Base-by-base conservation (phyloP, 2,329 filamentous ascomycete genomes). In the Thelonectria olida region DNA sequence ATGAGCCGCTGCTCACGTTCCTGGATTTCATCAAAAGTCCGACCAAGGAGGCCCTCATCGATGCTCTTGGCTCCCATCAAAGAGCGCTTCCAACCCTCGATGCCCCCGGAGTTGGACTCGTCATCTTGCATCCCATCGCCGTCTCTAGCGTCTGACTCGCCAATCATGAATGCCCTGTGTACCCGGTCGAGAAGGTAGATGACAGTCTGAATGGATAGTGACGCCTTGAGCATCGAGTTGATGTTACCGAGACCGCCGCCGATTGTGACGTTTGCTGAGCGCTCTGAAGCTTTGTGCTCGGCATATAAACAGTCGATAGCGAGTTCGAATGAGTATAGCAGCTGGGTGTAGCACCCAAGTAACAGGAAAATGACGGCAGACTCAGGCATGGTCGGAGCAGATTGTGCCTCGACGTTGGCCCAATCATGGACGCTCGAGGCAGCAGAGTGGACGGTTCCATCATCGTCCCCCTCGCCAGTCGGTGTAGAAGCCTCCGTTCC, bases 281-380 rank as follows among this genome's bases (percentile, higher is more conserved):
- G 39, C 27, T 45, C n/a, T n/a, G 44, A 45, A 20, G 12, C 25
- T 20, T 47, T 34, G 56, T 63, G 52, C 42, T 57, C 50, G 8
- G 57, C 17, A 47, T 63, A 55, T 7, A 63, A 31, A 5, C 47
- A 60, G 52, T 60, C 50, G 25, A 63, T 58, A 39, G 61, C 54
- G 4, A 63, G 22, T 27, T 63, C 61, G 20, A 63, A 63, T 5
- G 56, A 55, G 39, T 60, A 44, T 15, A 63, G 55, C 15, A 63
- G 27, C 41, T 63, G 61, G 2, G 55, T 63, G 52, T 63, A 60
- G 41, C 61, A 63, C 8, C 61, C 61, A 2, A 63, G 51, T 4
- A 63, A 22, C 1, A 63, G 56, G 20, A 63, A 63, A 8, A 63
- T 60, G 2, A 59, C 54, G 12, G 61, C 50, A 2, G 61, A 63